A percentile compares a stretch with the other conserved stretches of the same genome.
Conservation (phyloP, 2,329 filamentous ascomycete species). For the Sporothrix humicola region DNA sequence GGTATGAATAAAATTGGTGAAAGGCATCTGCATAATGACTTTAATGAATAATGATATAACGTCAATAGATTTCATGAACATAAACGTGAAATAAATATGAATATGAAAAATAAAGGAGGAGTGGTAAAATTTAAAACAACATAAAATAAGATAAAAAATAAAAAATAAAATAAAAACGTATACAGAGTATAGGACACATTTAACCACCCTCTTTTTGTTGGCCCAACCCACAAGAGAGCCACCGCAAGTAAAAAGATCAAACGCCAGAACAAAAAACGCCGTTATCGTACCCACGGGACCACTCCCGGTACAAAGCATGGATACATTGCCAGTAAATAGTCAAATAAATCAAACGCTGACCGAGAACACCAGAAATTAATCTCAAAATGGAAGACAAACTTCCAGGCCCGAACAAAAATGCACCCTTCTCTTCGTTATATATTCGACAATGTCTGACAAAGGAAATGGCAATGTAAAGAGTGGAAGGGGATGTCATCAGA, state of each 20-base stretch:
- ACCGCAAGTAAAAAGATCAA: neutral
- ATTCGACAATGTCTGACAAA: neutral
- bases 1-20: slow-evolving; percentile 15
- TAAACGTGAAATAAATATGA: neutral
- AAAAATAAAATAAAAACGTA: neutral
- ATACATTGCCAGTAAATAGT: neutral
- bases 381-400: neutral
- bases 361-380: neutral
- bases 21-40: neutral
- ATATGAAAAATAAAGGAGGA: neutral
- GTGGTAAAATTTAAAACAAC: neutral
- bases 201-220: slow-evolving; percentile 5
- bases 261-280: slow-evolving; percentile 9
- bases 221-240: neutral
- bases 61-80: neutral
- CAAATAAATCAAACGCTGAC: slow-evolving; percentile 18
- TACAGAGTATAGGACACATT: slow-evolving; percentile 3
- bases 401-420: neutral
- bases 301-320: neutral
- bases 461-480: slow-evolving; percentile 9
- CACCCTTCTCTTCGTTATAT: neutral
- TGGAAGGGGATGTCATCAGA: neutral
- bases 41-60: slow-evolving; percentile 11
- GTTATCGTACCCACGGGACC: neutral
- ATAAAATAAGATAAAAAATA: neutral